Conservation (phyloP, 805 yeast genomes). For the Cyberlindnera mycetangii region DNA sequence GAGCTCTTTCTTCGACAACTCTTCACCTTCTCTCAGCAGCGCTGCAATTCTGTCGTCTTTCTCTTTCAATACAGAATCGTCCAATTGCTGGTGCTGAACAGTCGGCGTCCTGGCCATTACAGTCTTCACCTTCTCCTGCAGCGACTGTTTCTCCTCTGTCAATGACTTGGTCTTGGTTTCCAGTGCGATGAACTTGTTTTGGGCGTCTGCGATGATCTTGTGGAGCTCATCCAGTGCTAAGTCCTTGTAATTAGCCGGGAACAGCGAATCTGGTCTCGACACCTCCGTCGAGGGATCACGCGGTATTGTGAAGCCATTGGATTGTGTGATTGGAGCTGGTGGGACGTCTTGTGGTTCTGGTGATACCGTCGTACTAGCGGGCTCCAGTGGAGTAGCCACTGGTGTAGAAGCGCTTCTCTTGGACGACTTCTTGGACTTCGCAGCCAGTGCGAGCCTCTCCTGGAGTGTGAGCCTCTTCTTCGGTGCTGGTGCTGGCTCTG, state of each 20-base stretch:
- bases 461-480: conserved; percentile 72
- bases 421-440: conserved; percentile 39
- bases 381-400: neutral
- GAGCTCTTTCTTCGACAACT: conserved; percentile 67
- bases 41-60: conserved; percentile 60
- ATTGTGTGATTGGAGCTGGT: no score
- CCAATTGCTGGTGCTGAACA: neutral
- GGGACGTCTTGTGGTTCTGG: conserved; percentile 9
- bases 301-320: neutral
- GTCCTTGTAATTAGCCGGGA: conserved; percentile 15
- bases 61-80: conserved; percentile 24
- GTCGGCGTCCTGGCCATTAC: neutral
- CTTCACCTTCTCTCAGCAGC: conserved; percentile 73
- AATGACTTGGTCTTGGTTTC: conserved; percentile 19
- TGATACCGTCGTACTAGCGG: conserved; percentile 4
- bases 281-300: conserved; percentile 10
- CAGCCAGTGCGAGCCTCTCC: conserved; percentile 82
- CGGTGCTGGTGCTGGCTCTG: conserved; percentile 18
- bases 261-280: conserved; percentile 5
- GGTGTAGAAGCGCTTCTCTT: conserved; percentile 23
- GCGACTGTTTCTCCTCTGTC: conserved; percentile 22
- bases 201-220: conserved; percentile 15
- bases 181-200: conserved; percentile 12
- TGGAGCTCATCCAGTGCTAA: conserved; percentile 18
- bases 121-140: conserved; percentile 23